Evolutionary conservation across 371 early-diverging fungal species (phyloP).

Genomic region (Actinomortierella wolfii): DNA sequence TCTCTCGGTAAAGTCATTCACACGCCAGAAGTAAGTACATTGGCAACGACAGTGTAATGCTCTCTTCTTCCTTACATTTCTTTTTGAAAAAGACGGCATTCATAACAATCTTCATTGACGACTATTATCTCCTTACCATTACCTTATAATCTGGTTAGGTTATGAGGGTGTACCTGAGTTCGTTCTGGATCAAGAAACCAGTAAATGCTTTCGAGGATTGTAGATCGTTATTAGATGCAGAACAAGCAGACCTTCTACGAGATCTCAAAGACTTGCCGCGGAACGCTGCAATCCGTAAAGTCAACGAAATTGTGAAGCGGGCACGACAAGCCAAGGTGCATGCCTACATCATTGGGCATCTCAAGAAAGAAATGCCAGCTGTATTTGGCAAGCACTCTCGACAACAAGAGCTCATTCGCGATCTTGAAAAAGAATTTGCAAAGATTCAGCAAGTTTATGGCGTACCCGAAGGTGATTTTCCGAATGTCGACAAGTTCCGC

Average conservation of each 20-base stretch:
- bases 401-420: slow-evolving; percentile 71
- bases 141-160: slow-evolving; percentile 46
- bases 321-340: slow-evolving; percentile 82
- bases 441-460: slow-evolving; percentile 74
- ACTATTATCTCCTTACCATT: too few relatives aligned
- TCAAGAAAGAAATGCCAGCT: slow-evolving; percentile 84
- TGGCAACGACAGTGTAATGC: too few relatives aligned
- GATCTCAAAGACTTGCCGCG: slow-evolving; percentile 78
- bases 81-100: too few relatives aligned
- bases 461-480: slow-evolving; percentile 77
- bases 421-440: slow-evolving; percentile 72
- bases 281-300: slow-evolving; percentile 83
- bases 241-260: slow-evolving; percentile 76
- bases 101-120: too few relatives aligned
- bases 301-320: slow-evolving; percentile 91
- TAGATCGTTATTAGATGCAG: slow-evolving; percentile 69
- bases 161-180: slow-evolving; percentile 83
- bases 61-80: too few relatives aligned
- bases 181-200: slow-evolving; percentile 83
- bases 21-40: slow-evolving; percentile 69
- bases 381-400: slow-evolving; percentile 85
- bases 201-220: slow-evolving; percentile 76
- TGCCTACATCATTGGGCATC: slow-evolving; percentile 83
- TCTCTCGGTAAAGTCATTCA: slow-evolving; percentile 87
- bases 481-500: slow-evolving; percentile 68